These are phyloP conservation scores for Diutina siamensis DNA, from an alignment of 1,139 yeast genomes.

Conservation along the genomic window DNA sequence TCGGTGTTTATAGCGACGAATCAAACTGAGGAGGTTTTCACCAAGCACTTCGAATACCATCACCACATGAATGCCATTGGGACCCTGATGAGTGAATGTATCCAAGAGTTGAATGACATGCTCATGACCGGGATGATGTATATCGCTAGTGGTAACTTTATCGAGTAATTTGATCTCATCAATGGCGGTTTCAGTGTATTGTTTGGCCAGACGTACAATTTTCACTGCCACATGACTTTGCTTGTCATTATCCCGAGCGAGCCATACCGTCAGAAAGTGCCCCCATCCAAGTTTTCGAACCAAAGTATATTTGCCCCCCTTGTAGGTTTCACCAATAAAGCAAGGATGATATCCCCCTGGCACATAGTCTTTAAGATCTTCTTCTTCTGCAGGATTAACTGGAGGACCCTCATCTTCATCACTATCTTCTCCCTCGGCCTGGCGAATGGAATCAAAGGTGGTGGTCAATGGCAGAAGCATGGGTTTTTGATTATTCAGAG, in stretches of 20 bases:
- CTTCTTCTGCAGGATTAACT: conserved; percentile 28
- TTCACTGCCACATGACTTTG: conserved; percentile 32
- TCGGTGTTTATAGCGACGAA: conserved; percentile 26
- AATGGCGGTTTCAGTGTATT: conserved; percentile 31
- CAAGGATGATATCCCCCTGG: conserved; percentile 35
- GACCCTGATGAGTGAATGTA: conserved; percentile 29
- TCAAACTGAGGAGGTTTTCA: conserved; percentile 28
- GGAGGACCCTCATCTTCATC: conserved; percentile 9
- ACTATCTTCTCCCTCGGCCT: conserved; percentile 6
- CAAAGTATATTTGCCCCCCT: conserved; percentile 23
- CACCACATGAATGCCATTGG: conserved; percentile 32
- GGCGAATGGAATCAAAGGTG: background rate
- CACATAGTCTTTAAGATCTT: conserved; percentile 25
- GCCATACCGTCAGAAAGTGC: conserved; percentile 40
- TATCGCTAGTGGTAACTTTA: conserved; percentile 19
- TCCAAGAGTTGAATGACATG: conserved; percentile 31
- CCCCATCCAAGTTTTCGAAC: conserved; percentile 39
- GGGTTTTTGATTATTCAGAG: background rate
- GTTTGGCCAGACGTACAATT: conserved; percentile 27
- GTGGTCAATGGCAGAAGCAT: background rate
- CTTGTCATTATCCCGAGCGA: conserved; percentile 28
- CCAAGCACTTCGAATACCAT: conserved; percentile 36
- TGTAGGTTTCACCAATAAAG: conserved; percentile 26
- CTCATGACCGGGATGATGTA: conserved; percentile 25
- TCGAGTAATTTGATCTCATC: conserved; percentile 30